Conservation (phyloP, 2,329 filamentous ascomycete species). For the Mycogone perniciosa region DNA sequence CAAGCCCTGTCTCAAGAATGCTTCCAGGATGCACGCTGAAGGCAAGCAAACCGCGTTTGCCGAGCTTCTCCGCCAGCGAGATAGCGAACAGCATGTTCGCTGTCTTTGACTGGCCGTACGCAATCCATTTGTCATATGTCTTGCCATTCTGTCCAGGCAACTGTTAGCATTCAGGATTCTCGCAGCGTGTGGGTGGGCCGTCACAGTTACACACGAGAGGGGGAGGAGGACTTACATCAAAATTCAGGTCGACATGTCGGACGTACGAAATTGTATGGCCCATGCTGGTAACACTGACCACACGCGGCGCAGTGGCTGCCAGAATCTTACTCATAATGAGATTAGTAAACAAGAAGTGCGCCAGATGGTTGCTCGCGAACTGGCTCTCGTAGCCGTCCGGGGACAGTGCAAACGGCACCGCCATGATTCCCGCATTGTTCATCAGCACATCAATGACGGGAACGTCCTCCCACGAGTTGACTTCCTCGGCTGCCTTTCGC, state of each 20-base stretch:
- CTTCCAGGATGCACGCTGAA: conserved; percentile 31
- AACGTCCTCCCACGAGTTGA: conserved; percentile 18
- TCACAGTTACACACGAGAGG: background rate
- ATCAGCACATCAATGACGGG: conserved; percentile 33
- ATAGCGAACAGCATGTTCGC: conserved; percentile 30
- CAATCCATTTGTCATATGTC: conserved; percentile 25
- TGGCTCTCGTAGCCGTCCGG: conserved; percentile 37
- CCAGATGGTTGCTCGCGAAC: conserved; percentile 40
- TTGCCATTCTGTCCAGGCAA: conserved; percentile 20
- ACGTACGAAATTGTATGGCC: conserved; percentile 24
- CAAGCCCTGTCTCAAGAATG: conserved; percentile 19
- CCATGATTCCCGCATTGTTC: conserved; percentile 41
- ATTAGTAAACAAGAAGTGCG: conserved; percentile 41
- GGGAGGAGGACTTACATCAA: conserved; percentile 22
- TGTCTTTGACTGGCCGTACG: conserved; percentile 35
- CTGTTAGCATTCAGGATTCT: too few relatives aligned
- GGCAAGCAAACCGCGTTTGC: conserved; percentile 22
- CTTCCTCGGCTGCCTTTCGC: conserved; percentile 31
- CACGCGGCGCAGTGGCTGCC: conserved; percentile 25
- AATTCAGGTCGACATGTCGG: conserved; percentile 30
- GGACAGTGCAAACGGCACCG: conserved; percentile 25
- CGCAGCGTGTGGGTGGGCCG: too few relatives aligned
- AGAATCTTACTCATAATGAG: conserved; percentile 38
- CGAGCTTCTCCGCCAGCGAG: conserved; percentile 27
- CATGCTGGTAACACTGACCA: conserved; percentile 37